Percentiles rank a stretch among this genome's conserved stretches.
These are phyloP conservation scores for Plasmodium fragile DNA, from an alignment of 169 alveolate species.

Conservation along the genomic window DNA sequence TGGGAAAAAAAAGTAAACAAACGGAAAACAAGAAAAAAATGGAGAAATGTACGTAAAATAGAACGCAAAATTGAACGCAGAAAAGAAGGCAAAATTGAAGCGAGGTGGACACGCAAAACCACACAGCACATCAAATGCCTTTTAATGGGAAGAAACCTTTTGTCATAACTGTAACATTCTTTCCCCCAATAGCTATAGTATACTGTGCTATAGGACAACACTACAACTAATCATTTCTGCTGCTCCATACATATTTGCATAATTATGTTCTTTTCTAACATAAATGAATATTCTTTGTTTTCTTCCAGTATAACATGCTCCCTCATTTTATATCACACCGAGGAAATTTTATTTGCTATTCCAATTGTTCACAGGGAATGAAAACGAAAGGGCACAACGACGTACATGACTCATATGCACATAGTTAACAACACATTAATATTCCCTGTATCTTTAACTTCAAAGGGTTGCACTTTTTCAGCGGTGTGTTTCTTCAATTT, in stretches of 20 bases:
- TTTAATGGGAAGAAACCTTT: neutral
- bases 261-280: neutral
- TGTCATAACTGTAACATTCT: neutral
- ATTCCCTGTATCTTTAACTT: neutral
- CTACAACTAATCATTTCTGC: neutral
- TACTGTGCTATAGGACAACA: neutral
- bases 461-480: neutral
- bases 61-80: neutral
- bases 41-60: neutral
- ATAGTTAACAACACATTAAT: neutral
- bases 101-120: neutral
- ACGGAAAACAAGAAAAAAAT: neutral
- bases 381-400: neutral
- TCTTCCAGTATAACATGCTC: neutral
- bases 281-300: neutral
- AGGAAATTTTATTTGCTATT: neutral
- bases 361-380: neutral
- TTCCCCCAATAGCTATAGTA: neutral
- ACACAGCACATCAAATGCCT: neutral
- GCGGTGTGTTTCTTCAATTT: neutral
- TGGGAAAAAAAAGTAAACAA: neutral
- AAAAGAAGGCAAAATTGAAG: neutral
- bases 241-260: neutral
- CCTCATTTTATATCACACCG: neutral
- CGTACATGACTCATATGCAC: neutral